Base-by-base conservation (phyloP, 2,329 filamentous ascomycete genomes). In the Fusarium camptoceras region DNA sequence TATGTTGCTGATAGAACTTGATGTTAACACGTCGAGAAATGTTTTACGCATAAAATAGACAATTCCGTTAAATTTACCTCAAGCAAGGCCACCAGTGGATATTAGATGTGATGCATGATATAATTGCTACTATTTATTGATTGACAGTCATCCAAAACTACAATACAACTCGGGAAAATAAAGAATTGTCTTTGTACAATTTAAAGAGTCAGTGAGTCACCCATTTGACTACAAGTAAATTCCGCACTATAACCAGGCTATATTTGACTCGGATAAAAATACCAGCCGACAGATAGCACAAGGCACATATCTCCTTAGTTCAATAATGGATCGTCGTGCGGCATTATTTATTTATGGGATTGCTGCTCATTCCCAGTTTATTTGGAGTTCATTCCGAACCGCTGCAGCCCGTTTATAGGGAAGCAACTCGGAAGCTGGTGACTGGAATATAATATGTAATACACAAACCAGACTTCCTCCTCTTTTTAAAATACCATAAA, bases 11-110 rank as follows among this genome's bases (percentile, higher is more conserved):
- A 70, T 68, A 66, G 55, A 59, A 48, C 58, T 66, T 43, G 57
- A 61, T 42, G 59, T 39, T 53, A 56, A 48, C 57, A 49, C 65
- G 57, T 55, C 53, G 42, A 50, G 59, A 70, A 70, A 62, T 62
- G 62, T 60, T 63, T 72, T 64, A 68, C 39, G 63, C 68, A 64
- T 68, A 59, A 65, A 70, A 74, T 73, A 74, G 72, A 74, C 57
- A 68, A 66, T 62, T 60, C 8, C 48, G 28, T 69, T 61, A 49
- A 53, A 64, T 44, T 47, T 25, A 28, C 28, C 41, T 18, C 2
- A 14, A 31, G 14, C 11, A 12, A 37, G 9, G 6, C 20, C 37
- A 27, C 24, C 6, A 6, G 9, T 14, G 16, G 24, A 10, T 18
- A 9, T 14, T 3, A 5, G 8, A 18, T 27, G 34, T 44, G 28